Evolutionary conservation across 352 stramenopile genomes (phyloP), one percentile per base, ranked within the genome.

Genomic region (Globisporangium emineosum): DNA sequence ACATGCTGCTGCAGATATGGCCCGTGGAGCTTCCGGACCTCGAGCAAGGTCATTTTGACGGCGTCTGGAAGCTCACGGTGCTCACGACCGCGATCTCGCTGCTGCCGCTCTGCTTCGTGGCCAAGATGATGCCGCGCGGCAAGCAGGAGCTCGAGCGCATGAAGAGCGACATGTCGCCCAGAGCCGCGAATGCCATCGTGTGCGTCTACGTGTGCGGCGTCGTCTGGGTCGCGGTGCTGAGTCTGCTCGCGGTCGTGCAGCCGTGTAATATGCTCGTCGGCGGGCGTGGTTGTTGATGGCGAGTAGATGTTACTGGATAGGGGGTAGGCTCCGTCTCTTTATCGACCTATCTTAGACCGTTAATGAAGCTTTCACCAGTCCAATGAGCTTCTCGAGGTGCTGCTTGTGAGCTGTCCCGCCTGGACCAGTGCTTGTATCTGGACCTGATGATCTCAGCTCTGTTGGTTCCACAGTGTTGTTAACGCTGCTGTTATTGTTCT

Each of bases 31-130:
- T 92, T 0, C 55, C 59, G 3, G 82, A 94, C 56, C 75, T 94
- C 7, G 57, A 80, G 49, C 68, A 64, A 0, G 76, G 79, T 21
- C 57, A 88, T 32, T 87, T 75, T n/a, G 72, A 68, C 42, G 86
- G 86, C 15, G 79, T 94, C 15, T 94, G 86, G 86, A 93, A 93
- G 57, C 73, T 94, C 30, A 88, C 86, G 10, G 58, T 91, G 9
- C 72, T 94, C 32, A 90, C 86, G 3, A 79, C 74, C 35, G 29
- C 73, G 6, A 75, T 94, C 10, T 76, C 81, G 27, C 65, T 92
- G n/a, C n/a, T 90, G 7, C 71, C 78, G 32, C 60, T 85, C 25
- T 40, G 77, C 10, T 80, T 88, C 7, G 77, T 86, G 2, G 66
- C 64, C 25, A 75, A 50, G 2, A 57, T 93, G 57, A 61, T 94